A percentile compares a stretch with the other conserved stretches of the same genome.
phyloP scores from a whole-genome alignment of 75 land plant species.

The Cupressus sempervirens region DNA sequence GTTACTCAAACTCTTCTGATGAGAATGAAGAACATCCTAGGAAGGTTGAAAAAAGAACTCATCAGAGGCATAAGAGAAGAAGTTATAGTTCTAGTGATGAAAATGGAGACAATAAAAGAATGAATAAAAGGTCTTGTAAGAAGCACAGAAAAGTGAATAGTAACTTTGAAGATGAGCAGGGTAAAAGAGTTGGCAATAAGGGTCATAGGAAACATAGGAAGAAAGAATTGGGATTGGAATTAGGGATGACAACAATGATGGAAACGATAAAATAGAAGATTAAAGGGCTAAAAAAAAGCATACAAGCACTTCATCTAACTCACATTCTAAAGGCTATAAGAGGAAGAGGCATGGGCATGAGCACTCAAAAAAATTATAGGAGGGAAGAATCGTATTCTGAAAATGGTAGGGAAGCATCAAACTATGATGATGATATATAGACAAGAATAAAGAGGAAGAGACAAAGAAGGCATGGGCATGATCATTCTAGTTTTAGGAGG shows the following conservation, averaged over 20 bases:
- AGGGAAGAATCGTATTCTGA: constrained; percentile 6
- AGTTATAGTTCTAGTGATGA: constrained; percentile 16
- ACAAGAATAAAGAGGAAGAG: constrained; percentile 13
- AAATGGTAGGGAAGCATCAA: constrained; percentile 14
- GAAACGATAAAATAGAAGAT: constrained; percentile 1
- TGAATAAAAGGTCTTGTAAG: constrained; percentile 1
- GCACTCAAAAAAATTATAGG: constrained; percentile 10
- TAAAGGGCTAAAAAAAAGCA: neutral
- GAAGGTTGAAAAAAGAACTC: constrained; percentile 7
- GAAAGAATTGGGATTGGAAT: constrained; percentile 22
- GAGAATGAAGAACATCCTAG: constrained; percentile 10
- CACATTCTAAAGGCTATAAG: constrained; percentile 27
- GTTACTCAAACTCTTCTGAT: constrained; percentile 5
- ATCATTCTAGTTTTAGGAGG: constrained; percentile 6
- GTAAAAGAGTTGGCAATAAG: constrained; percentile 9
- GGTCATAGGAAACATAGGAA: constrained; percentile 25
- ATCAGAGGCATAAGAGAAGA: constrained; percentile 3
- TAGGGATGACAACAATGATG: constrained; percentile 30
- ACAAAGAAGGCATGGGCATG: constrained; percentile 10
- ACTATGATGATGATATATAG: constrained; percentile 16
- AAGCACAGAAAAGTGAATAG: neutral
- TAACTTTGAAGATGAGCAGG: constrained; percentile 13
- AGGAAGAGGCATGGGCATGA: constrained; percentile 5
- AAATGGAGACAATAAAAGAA: neutral
- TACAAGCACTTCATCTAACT: neutral